These are phyloP conservation scores for Jatropha curcas DNA, from an alignment of 345 rosid species.

Conservation along the genomic window DNA sequence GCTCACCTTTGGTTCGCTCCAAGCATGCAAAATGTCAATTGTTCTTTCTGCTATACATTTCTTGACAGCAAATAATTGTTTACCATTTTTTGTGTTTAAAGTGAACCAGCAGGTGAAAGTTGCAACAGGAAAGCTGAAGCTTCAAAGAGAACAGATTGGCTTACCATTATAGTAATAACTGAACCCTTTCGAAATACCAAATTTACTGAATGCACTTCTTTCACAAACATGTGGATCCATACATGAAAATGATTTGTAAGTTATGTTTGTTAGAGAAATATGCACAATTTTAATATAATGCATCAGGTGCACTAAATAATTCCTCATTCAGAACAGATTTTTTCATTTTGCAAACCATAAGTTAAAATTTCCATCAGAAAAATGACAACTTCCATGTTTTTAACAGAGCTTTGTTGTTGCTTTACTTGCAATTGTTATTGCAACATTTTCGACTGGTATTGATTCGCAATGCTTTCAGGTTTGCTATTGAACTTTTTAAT, in stretches of 20 bases:
- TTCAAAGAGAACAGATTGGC: conserved; percentile 87
- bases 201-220: too few relatives aligned
- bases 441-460: conserved; percentile 94
- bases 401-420: conserved; percentile 88
- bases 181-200: too few relatives aligned
- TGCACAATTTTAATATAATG: too few relatives aligned
- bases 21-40: too few relatives aligned
- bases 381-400: conserved; percentile 15
- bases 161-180: conserved; percentile 79
- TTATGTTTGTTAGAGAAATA: too few relatives aligned
- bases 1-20: too few relatives aligned
- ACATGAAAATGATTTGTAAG: too few relatives aligned
- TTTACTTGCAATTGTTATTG: conserved; percentile 78
- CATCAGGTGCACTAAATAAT: too few relatives aligned
- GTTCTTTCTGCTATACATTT: too few relatives aligned
- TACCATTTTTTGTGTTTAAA: conserved; percentile 31
- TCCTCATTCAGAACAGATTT: too few relatives aligned
- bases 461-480: conserved; percentile 98
- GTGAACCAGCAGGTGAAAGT: conserved; percentile 89
- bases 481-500: conserved; percentile 17
- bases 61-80: neutral
- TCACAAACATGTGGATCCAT: too few relatives aligned
- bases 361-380: neutral
- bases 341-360: neutral
- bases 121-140: conserved; percentile 87